Evolutionary conservation across 2,329 filamentous ascomycete genomes (phyloP), one percentile per base, ranked within the genome.

Genomic region (Cryphonectria carpinicola): DNA sequence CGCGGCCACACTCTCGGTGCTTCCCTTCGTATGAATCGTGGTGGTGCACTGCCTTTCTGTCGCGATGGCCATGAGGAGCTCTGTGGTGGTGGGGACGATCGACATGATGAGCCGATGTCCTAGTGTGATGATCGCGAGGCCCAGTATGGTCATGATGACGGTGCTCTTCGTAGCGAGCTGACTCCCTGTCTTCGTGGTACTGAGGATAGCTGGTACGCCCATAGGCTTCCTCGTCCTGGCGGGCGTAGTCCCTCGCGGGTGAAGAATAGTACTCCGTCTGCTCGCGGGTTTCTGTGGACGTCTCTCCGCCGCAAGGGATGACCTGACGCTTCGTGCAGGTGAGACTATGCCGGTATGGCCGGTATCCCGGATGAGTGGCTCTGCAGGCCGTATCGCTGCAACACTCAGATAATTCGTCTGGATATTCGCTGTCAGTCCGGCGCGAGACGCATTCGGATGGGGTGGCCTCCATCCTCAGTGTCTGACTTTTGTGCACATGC

Each of bases 281-380:
- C 70, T 72, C 74, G 63, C 71, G 73, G 28, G 8, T 28, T 13
- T 66, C 56, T 8, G 37, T 70, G 69, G 19, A 66, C 52, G 61
- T 28, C 71, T 71, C 66, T 19, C 56, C 62, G 13, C 22, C n/a
- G 37, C 58, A 62, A 22, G 60, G 19, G 14, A 60, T 43, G 7
- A 66, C 54, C 25, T 56, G 63, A 7, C 39, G 63, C 39, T 56
- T 62, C n/a, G 70, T 74, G 35, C 73, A 76, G 25, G 69, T 74
- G n/a, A 73, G 69, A 41, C 75, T 74, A 61, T 77, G 74, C 25
- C 73, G 73, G 43, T 71, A 72, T 13, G 75, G 71, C 32, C 69
- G 72, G 66, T 76, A 68, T 22, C 73, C 74, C 19, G 65, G 49
- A 69, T 77, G 72, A 17, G 74, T 76, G 8, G 73, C 73, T 62